phyloP scores from a whole-genome alignment of 257 asterid genomes.

The Solanum gandarillasii region DNA sequence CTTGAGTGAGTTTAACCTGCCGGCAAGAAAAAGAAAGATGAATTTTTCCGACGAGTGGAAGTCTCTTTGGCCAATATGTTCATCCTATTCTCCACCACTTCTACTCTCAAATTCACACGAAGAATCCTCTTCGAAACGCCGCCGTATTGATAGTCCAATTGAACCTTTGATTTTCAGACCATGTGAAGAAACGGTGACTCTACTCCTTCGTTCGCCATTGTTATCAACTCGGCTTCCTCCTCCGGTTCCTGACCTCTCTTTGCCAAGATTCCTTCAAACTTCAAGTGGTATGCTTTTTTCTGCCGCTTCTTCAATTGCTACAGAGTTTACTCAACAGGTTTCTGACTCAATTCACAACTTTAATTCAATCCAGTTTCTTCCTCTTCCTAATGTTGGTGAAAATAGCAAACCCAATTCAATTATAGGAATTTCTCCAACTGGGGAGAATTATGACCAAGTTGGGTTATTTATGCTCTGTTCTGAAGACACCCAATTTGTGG shows the following conservation, averaged over 20 bases:
- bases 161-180: slow-evolving; percentile 60
- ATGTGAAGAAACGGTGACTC: slow-evolving; percentile 10
- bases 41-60: slow-evolving; percentile 60
- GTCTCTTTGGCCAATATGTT: slow-evolving; percentile 38
- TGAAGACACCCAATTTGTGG: slow-evolving; percentile 20
- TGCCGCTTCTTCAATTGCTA: slow-evolving; percentile 21
- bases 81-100: slow-evolving; percentile 41
- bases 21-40: slow-evolving; percentile 6
- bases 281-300: slow-evolving; percentile 8
- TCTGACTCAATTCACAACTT: slow-evolving; percentile 27
- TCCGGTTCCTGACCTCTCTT: slow-evolving; percentile 27
- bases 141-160: background rate
- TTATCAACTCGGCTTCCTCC: slow-evolving; percentile 51
- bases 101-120: slow-evolving; percentile 11
- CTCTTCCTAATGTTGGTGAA: slow-evolving; percentile 3
- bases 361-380: slow-evolving; percentile 51
- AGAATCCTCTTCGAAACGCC: slow-evolving; percentile 2
- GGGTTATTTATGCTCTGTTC: slow-evolving; percentile 39
- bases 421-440: slow-evolving; percentile 47
- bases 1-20: background rate
- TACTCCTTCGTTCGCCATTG: slow-evolving; percentile 27
- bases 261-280: slow-evolving; percentile 30
- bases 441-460: slow-evolving; percentile 50
- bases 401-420: background rate
- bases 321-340: slow-evolving; percentile 24